phyloP scores from a whole-genome alignment of 2,329 filamentous ascomycete genomes.

The Alternaria sp. region DNA sequence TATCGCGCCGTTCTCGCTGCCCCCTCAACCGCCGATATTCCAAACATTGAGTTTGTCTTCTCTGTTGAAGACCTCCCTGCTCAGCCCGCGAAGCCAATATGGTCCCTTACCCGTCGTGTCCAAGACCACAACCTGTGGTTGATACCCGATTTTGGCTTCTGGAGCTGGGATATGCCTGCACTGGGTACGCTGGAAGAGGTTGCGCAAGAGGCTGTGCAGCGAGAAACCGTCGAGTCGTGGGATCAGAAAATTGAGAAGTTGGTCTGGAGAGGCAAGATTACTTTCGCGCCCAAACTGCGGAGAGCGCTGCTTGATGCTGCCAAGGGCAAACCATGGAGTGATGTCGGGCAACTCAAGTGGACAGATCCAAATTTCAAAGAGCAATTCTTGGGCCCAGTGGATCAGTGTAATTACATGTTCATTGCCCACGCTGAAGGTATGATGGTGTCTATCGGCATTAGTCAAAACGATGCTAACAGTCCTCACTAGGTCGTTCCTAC shows the following conservation, averaged over 20 bases:
- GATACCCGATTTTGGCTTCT: conserved; percentile 49
- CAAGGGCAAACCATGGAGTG: conserved; percentile 44
- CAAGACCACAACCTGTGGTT: conserved; percentile 47
- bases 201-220: conserved; percentile 35
- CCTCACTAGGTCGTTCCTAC: conserved; percentile 50
- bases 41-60: conserved; percentile 47
- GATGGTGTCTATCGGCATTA: neutral
- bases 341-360: conserved; percentile 45
- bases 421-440: conserved; percentile 63
- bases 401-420: conserved; percentile 65
- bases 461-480: conserved; percentile 21
- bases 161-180: conserved; percentile 48
- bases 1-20: conserved; percentile 42
- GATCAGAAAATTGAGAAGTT: conserved; percentile 46
- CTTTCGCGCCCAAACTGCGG: conserved; percentile 42
- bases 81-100: conserved; percentile 41
- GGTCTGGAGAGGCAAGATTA: conserved; percentile 47
- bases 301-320: conserved; percentile 40
- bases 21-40: conserved; percentile 32
- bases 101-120: conserved; percentile 43
- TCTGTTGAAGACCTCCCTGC: conserved; percentile 46
- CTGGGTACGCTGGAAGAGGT: conserved; percentile 43
- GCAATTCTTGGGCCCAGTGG: conserved; percentile 60
- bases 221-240: conserved; percentile 42
- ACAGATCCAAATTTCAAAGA: conserved; percentile 41